Evolutionary conservation across 352 stramenopile genomes (phyloP).

Genomic region (Phytophthora nicotianae): DNA sequence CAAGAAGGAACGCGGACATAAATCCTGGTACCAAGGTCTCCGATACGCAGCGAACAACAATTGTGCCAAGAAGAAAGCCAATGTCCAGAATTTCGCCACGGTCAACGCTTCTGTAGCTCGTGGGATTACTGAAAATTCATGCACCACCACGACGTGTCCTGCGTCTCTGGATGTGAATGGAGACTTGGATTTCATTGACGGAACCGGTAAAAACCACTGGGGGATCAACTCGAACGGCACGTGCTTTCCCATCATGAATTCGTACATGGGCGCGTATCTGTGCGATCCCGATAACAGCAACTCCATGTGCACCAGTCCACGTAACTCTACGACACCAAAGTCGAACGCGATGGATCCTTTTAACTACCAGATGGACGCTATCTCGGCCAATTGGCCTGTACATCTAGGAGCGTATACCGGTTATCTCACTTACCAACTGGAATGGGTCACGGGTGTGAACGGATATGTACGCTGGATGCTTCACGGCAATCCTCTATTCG

Average conservation of each 20-base stretch:
- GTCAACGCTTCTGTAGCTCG: conserved; percentile 45
- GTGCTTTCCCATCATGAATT: conserved; percentile 60
- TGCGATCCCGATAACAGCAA: conserved; percentile 57
- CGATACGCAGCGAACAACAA: conserved; percentile 67
- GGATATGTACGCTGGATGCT: conserved; percentile 65
- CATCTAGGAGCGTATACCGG: conserved; percentile 72
- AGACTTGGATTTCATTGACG: conserved; percentile 51
- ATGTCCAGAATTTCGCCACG: conserved; percentile 45
- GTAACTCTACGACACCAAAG: conserved; percentile 37
- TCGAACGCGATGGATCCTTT: conserved; percentile 57
- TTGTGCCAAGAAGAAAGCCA: conserved; percentile 38
- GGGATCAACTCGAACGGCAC: conserved; percentile 61
- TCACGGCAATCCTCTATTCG: conserved; percentile 81
- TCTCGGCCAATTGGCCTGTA: conserved; percentile 83
- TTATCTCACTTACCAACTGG: conserved; percentile 52
- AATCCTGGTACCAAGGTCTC: conserved; percentile 69
- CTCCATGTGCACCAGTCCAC: conserved; percentile 42
- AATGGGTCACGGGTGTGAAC: conserved; percentile 46
- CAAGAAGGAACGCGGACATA: conserved; percentile 45
- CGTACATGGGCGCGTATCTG: conserved; percentile 56
- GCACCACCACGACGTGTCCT: conserved; percentile 46
- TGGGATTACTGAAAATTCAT: conserved; percentile 58
- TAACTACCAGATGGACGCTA: conserved; percentile 57
- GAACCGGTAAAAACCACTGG: conserved; percentile 43
- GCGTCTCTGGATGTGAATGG: conserved; percentile 55